Evolutionary conservation across 257 asterid species (phyloP), one percentile per base, ranked within the genome.

Genomic region (Solanum habrochaites): DNA sequence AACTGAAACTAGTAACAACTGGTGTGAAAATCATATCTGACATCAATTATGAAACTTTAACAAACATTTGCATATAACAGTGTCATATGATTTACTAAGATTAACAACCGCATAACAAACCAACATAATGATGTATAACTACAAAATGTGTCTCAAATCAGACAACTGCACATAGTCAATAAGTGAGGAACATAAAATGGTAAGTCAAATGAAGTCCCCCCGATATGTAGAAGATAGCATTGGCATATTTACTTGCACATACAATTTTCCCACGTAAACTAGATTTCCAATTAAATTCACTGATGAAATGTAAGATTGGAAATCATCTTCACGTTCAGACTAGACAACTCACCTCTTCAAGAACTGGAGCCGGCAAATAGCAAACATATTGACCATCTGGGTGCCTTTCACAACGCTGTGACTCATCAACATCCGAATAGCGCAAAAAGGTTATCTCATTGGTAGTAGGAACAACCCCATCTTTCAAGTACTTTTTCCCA

Each of bases 391-490:
- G 98, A 86, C 99, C 99, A 94, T 97, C 98, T 70, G 98, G 99
- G 90, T 94, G 96, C 94, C 97, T 92, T 92, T 95, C 96, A 88
- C 99, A 97, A 62, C 86, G 93, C 89, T 96, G 90, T n/a, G 84
- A 94, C 88, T 88, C 93, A 87, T 90, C 86, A 74, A 82, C 87
- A 60, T 94, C 96, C 31, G 89, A 89, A 90, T 95, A 96, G 90
- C 98, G 95, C 67, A 97, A 92, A 90, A 94, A 96, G n/a, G 99
- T 97, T 84, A 97, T 94, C 89, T 97, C 99, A 89, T 95, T 97
- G 85, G 99, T 97, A 72, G 99, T 96, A 86, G 99, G 99, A 88
- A 97, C 92, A 89, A 96, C 99, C 86, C 99, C 99, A 88, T 96
- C 98, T 90, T 87, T 90, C 83, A 97, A 90, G 90, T 93, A 97